These are phyloP conservation scores for Simplicillium sp. DNA, from an alignment of 2,329 filamentous ascomycete species.

Conservation along the genomic window DNA sequence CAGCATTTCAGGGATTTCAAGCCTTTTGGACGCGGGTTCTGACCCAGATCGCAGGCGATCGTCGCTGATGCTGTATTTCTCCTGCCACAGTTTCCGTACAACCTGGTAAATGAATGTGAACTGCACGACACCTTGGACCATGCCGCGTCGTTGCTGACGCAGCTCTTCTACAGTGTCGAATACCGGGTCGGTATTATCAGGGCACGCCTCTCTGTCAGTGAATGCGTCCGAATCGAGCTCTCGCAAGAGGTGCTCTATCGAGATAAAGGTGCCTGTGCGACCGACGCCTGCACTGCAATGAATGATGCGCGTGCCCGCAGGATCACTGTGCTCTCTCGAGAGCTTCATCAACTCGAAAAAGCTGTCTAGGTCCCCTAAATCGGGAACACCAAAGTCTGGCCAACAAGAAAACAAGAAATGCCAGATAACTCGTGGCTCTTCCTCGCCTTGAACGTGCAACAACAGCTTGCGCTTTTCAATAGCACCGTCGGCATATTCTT, in stretches of 20 bases:
- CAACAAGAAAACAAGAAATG: conserved; percentile 81
- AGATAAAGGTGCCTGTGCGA: conserved; percentile 89
- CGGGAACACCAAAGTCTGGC: conserved; percentile 84
- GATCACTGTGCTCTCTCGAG: conserved; percentile 48
- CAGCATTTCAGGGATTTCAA: conserved; percentile 40
- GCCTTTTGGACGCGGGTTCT: conserved; percentile 42
- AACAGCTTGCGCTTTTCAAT: conserved; percentile 69
- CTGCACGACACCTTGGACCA: conserved; percentile 87
- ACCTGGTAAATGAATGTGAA: conserved; percentile 86
- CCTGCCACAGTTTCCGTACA: conserved; percentile 63
- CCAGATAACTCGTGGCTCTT: conserved; percentile 54
- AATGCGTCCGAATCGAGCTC: conserved; percentile 71
- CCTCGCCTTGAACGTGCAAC: conserved; percentile 38
- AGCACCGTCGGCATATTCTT: conserved; percentile 44
- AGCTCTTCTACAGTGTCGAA: conserved; percentile 71
- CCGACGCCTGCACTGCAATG: conserved; percentile 91
- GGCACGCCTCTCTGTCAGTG: conserved; percentile 22
- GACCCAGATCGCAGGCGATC: conserved; percentile 18
- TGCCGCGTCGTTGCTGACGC: conserved; percentile 80
- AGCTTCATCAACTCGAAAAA: conserved; percentile 63
- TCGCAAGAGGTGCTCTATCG: conserved; percentile 80
- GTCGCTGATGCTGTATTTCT: conserved; percentile 42
- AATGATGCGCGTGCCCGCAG: conserved; percentile 60
- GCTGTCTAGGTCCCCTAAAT: conserved; percentile 53
- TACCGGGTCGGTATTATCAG: conserved; percentile 49